These are phyloP conservation scores for Xylaria digitata DNA, from an alignment of 2,329 filamentous ascomycete genomes.

Conservation along the genomic window DNA sequence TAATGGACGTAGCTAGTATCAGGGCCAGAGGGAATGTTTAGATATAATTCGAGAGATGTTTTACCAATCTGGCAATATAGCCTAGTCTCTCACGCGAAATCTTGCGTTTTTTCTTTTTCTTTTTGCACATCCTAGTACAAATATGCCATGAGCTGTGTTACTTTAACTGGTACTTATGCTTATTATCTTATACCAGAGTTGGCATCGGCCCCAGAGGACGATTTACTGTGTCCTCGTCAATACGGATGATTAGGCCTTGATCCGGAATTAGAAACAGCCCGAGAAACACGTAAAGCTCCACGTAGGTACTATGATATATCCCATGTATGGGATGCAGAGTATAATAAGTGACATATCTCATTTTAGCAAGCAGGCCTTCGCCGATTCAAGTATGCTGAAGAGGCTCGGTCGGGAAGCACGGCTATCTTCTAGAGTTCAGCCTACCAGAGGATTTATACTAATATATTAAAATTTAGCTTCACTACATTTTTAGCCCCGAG, in stretches of 20 bases:
- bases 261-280: too few relatives aligned
- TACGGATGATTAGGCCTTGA: not conserved
- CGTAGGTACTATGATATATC: too few relatives aligned
- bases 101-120: too few relatives aligned
- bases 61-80: not conserved
- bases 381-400: too few relatives aligned
- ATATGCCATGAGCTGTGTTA: not conserved
- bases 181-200: not conserved
- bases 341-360: not conserved
- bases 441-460: too few relatives aligned
- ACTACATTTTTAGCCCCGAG: too few relatives aligned
- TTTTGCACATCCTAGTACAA: not conserved
- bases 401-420: too few relatives aligned
- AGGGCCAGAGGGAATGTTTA: not conserved
- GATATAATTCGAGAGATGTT: not conserved
- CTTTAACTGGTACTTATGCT: not conserved
- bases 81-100: not conserved
- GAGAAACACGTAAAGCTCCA: too few relatives aligned
- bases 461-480: too few relatives aligned
- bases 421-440: too few relatives aligned
- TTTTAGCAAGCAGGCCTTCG: too few relatives aligned
- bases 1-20: not conserved
- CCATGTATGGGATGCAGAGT: not conserved
- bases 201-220: not conserved
- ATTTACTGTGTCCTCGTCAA: not conserved